Evolutionary conservation across 495 filamentous ascomycete species (phyloP), one percentile per base, ranked within the genome.

Genomic region (Aspergillus cavernicola): DNA sequence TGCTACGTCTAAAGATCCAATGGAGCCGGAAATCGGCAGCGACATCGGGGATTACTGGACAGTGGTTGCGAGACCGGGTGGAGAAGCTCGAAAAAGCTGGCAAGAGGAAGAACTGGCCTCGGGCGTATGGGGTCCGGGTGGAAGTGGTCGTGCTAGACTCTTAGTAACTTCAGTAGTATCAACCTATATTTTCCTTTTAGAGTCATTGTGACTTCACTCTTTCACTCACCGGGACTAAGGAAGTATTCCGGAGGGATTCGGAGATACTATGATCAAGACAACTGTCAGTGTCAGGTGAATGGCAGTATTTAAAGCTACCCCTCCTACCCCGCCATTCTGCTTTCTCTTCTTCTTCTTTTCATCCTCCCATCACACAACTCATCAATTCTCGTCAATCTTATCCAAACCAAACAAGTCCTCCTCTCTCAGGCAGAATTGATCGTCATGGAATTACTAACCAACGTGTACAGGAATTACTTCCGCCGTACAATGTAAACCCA

Each of bases 31-130:
- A 66, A 10, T 38, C 42, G 16, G 28, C 38, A 22, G 50, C 33
- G 20, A 41, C 54, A 50, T 49, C 57, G 19, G 61, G 42, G n/a
- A 31, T 50, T 61, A 31, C 60, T 54, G 29, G 63, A 71, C 31
- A 57, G 56, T 54, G 52, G 29, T 61, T 79, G 11, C 54, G 66
- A 42, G 69, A 71, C 12, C 61, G 64, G 28, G 60, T 75, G 4
- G 65, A 68, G 47, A 65, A 63, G 43, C 62, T 86, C 12, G 70
- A 76, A 49, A 84, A 84, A 62, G 65, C 74, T 5, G 83, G 83
- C 2, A 85, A 85, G 68, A 79, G 70, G 66, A 85, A 83, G 71
- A 75, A 77, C 50, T 83, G 76, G 77, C 58, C 74, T 22, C 52
- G 61, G 20, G 58, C 53, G 8, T 63, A 61, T 45, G 64, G 64